Base-by-base conservation (phyloP, 768 basidiomycete species). In the Lyophyllum shimeji region DNA sequence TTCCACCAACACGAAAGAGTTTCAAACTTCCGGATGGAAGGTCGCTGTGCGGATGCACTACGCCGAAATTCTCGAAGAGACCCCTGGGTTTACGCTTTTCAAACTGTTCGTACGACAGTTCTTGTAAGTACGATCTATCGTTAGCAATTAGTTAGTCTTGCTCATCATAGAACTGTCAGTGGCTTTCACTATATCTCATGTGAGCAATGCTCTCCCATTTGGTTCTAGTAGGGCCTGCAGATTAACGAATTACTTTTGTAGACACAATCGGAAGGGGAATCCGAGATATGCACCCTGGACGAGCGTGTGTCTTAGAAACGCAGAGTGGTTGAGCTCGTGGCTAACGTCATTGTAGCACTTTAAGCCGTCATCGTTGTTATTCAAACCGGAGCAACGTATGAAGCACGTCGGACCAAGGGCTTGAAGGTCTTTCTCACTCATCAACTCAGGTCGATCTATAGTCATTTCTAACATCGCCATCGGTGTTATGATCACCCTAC, bases 41-140 rank as follows among this genome's bases (percentile, higher is more conserved):
- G 63, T 74, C 21, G 76, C 79, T 3, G 73, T 75, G 2, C 60
- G 64, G 20, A 69, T 74, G 68, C 74, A 81, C 56, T 81, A 82
- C 57, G 62, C 59, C 17, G 76, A 82, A 31, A 62, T 79, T 15
- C 67, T 83, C 15, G 80, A 80, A 59, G 80, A 83, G 53, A 79
- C 80, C 0, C 81, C 82, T 0, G 67, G 74, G 2, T 81, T 72
- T 59, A 82, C 81, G 0, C 65, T 84, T 1, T 78, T 78, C 63
- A 80, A 77, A 56, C 55, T 82, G 49, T 71, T 80, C 44, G 61
- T 81, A 31, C 69, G 78, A 11, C 80, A 83, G 53, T 79, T 82
- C 57, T 69, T 83, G 77, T 77, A 48, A 60, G 76, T 64, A 33
- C 11, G n/a, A 33, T 31, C 25, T 55, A 24, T 55, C 31, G 20